Conservation (phyloP, 208 protist genomes). For the Willaertia magna region DNA sequence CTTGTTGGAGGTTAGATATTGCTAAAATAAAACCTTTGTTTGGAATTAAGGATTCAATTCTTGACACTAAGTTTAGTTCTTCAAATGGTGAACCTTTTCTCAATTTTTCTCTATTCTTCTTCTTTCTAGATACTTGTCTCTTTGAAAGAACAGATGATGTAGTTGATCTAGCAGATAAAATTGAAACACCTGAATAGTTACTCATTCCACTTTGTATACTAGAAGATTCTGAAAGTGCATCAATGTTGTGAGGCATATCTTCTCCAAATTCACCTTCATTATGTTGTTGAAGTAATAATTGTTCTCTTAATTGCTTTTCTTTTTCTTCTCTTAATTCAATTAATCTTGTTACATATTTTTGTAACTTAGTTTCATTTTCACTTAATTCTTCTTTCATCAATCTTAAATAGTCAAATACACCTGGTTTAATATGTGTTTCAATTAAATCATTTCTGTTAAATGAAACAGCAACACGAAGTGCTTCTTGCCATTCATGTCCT, state of each 20-base stretch:
- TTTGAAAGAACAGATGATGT: neutral
- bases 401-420: neutral
- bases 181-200: neutral
- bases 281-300: neutral
- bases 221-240: neutral
- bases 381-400: neutral
- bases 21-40: no score
- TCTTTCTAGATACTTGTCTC: neutral
- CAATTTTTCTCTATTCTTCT: neutral
- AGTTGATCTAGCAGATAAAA: neutral
- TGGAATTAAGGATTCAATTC: neutral
- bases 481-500: neutral
- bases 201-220: neutral
- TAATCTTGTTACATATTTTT: neutral
- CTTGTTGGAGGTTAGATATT: neutral
- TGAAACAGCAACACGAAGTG: neutral
- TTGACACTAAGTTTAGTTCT: neutral
- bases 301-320: neutral
- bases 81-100: conserved; percentile 1
- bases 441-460: neutral
- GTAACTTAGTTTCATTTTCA: neutral
- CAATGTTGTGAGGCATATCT: neutral
- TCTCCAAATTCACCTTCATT: neutral
- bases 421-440: neutral
- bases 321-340: neutral